A percentile compares a stretch with the other conserved stretches of the same genome.
These are phyloP conservation scores for Warburgia ugandensis DNA, from an alignment of 164 flowering plant genomes.

Conservation along the genomic window DNA sequence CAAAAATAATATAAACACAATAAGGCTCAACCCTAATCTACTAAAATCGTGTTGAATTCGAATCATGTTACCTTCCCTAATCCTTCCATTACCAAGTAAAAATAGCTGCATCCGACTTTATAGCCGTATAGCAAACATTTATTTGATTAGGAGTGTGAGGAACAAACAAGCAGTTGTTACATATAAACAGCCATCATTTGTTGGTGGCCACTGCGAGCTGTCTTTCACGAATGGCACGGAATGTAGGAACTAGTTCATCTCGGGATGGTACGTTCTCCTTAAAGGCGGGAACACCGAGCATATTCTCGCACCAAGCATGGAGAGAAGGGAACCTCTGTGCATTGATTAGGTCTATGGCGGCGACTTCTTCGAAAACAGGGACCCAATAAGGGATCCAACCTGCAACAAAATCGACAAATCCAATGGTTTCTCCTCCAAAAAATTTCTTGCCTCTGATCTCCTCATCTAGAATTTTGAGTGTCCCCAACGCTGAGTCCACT, in stretches of 20 bases:
- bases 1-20: too few species aligned
- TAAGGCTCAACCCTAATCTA: too few species aligned
- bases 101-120: too few species aligned
- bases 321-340: constrained; percentile 1
- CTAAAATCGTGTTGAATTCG: too few species aligned
- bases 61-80: too few species aligned
- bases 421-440: constrained; percentile 10
- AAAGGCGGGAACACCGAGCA: background rate
- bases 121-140: too few species aligned
- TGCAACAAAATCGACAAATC: constrained; percentile 2
- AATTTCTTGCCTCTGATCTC: constrained; percentile 3
- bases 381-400: constrained; percentile 11
- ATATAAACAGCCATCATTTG: too few species aligned
- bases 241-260: background rate
- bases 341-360: constrained; percentile 4
- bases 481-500: constrained; percentile 14
- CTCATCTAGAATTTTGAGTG: constrained; percentile 3
- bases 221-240: too few species aligned
- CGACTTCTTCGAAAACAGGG: background rate
- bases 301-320: constrained; percentile 2
- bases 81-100: too few species aligned
- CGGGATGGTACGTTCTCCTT: constrained; percentile 2
- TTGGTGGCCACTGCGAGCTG: too few species aligned
- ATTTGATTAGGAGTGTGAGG: too few species aligned
- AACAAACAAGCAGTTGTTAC: too few species aligned